These are phyloP conservation scores for Chondrus crispus DNA, from an alignment of 23 red algal species.

Conservation along the genomic window DNA sequence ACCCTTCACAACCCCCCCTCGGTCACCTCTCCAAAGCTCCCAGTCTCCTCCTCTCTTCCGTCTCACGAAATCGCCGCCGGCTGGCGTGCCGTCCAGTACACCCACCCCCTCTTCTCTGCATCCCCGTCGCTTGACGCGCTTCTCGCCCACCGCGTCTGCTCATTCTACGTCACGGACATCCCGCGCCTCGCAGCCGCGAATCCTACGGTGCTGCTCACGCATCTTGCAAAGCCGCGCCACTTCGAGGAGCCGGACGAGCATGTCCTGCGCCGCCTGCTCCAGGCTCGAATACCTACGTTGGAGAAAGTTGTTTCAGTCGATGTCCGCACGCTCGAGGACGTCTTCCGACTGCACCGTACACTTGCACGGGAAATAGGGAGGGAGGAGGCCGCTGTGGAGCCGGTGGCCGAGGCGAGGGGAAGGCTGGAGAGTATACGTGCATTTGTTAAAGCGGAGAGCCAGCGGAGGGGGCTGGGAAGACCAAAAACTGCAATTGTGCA, in stretches of 20 bases:
- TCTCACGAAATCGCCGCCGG: constrained; percentile 31
- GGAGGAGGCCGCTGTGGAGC: not conserved
- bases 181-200: not conserved
- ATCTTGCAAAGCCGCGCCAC: constrained; percentile 10
- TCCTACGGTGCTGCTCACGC: constrained; percentile 52
- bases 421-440: not conserved
- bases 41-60: not conserved
- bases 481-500: constrained; percentile 56
- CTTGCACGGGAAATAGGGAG: not conserved
- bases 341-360: not conserved
- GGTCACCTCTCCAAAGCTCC: constrained; percentile 16
- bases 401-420: not conserved
- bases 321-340: not conserved
- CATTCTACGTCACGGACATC: constrained; percentile 48
- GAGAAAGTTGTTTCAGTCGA: not conserved
- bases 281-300: not conserved
- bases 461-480: not conserved
- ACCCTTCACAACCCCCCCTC: not conserved
- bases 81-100: not conserved
- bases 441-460: not conserved
- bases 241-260: constrained; percentile 4
- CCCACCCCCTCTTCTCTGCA: not conserved
- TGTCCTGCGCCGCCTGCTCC: constrained; percentile 7
- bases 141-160: constrained; percentile 38
- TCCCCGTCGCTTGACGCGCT: constrained; percentile 11